Conservation (phyloP, 805 yeast species). For the Ogataea dorogensis region DNA sequence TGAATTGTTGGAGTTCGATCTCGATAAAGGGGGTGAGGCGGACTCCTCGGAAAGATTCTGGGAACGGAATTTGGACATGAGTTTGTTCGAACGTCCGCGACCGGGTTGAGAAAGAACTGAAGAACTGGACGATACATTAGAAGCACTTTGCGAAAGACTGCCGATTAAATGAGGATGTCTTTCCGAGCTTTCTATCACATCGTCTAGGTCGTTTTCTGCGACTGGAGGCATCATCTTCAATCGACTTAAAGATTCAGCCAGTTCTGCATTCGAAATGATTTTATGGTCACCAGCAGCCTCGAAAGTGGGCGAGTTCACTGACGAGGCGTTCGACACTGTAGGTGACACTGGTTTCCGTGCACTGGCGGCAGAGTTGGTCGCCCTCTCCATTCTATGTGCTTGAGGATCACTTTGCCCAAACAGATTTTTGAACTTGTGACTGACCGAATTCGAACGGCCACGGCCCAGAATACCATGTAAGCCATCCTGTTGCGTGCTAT, state of each 20-base stretch:
- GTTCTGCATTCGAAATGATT: conserved; percentile 21
- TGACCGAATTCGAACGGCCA: conserved; percentile 29
- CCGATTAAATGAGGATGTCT: conserved; percentile 1
- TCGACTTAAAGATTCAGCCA: conserved; percentile 26
- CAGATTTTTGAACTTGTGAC: conserved; percentile 32
- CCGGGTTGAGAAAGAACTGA: conserved; percentile 16
- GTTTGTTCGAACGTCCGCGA: conserved; percentile 23
- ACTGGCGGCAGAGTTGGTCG: conserved; percentile 7
- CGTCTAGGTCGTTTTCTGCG: conserved; percentile 34
- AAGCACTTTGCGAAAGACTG: conserved; percentile 10
- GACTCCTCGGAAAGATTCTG: conserved; percentile 22
- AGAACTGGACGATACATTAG: conserved; percentile 15
- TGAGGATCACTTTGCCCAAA: conserved; percentile 27
- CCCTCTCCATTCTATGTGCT: conserved; percentile 14
- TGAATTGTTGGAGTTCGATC: conserved; percentile 20
- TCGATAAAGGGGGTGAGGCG: conserved; percentile 23
- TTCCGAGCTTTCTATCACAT: conserved; percentile 27
- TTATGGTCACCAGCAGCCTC: conserved; percentile 11
- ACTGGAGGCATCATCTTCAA: conserved; percentile 34
- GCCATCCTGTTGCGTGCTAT: conserved; percentile 21
- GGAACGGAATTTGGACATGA: conserved; percentile 23
- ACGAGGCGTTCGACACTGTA: conserved; percentile 15
- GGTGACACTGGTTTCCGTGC: conserved; percentile 18
- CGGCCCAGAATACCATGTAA: conserved; percentile 19
- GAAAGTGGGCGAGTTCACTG: conserved; percentile 18